Percentiles rank a stretch among this genome's conserved stretches.
Conservation (phyloP, 805 yeast species). For the Diddensiella santjacobensis region DNA sequence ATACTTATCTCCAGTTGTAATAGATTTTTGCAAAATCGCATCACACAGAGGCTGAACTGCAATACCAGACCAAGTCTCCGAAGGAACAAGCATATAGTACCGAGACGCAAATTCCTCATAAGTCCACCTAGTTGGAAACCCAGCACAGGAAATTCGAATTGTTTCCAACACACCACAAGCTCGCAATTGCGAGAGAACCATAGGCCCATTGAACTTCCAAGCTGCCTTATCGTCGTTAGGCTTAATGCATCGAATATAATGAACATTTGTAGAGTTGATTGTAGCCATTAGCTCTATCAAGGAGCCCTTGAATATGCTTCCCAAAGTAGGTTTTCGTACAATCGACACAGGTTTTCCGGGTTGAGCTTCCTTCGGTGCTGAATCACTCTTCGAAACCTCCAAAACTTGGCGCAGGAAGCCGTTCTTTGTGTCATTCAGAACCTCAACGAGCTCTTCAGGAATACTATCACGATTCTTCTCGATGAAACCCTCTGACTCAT, state of each 20-base stretch:
- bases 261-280: constrained; percentile 91
- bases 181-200: constrained; percentile 92
- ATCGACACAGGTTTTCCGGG: constrained; percentile 42
- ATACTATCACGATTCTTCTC: constrained; percentile 98
- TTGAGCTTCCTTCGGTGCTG: constrained; percentile 44
- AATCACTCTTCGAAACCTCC: constrained; percentile 50
- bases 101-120: constrained; percentile 89
- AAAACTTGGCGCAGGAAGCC: constrained; percentile 62
- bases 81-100: constrained; percentile 76
- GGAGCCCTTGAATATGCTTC: constrained; percentile 89
- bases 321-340: constrained; percentile 84
- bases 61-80: constrained; percentile 53
- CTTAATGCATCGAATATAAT: constrained; percentile 94
- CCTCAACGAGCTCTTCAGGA: constrained; percentile 90
- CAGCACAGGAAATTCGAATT: constrained; percentile 93
- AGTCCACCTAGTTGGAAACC: constrained; percentile 95
- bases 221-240: constrained; percentile 93
- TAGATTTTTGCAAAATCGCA: constrained; percentile 59
- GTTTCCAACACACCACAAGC: constrained; percentile 99
- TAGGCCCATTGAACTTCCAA: constrained; percentile 91
- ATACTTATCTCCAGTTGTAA: constrained; percentile 57
- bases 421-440: constrained; percentile 66
- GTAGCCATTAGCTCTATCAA: constrained; percentile 90
- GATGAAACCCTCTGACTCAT: constrained; percentile 90
- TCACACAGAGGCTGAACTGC: constrained; percentile 63